phyloP scores from a whole-genome alignment of 768 basidiomycete species.

The Tremella yokohamensis region DNA sequence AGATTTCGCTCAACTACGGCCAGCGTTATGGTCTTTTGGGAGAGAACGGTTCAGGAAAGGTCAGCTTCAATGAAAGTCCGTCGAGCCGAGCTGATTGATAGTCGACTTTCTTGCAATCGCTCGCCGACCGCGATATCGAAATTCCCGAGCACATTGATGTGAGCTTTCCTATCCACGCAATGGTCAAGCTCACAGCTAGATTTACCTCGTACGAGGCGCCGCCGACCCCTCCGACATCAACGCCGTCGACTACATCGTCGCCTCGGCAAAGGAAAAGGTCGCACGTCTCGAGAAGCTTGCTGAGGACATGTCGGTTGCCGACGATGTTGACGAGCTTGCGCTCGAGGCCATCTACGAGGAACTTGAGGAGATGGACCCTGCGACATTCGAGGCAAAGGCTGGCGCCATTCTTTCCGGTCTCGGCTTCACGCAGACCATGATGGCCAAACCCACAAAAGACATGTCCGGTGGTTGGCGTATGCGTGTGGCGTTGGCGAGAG shows the following conservation, averaged over 20 bases:
- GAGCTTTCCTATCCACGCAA: conserved; percentile 15
- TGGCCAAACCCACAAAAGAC: conserved; percentile 94
- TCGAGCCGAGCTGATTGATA: conserved; percentile 45
- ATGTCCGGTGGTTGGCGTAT: conserved; percentile 99
- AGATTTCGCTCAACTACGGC: conserved; percentile 52
- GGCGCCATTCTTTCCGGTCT: conserved; percentile 96
- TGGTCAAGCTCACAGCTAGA: conserved; percentile 51
- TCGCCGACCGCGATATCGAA: conserved; percentile 90
- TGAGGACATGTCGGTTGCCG: conserved; percentile 86
- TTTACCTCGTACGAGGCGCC: conserved; percentile 93
- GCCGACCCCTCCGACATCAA: conserved; percentile 93
- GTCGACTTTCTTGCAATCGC: conserved; percentile 94
- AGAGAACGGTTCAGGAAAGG: conserved; percentile 99
- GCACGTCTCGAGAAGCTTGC: conserved; percentile 87
- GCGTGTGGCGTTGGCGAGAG: conserved; percentile 94
- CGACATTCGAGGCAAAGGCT: conserved; percentile 92
- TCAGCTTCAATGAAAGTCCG: conserved; percentile 52
- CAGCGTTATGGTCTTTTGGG: conserved; percentile 81
- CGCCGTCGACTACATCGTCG: conserved; percentile 94
- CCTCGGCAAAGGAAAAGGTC: conserved; percentile 87
- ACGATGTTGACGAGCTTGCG: conserved; percentile 79
- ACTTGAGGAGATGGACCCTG: conserved; percentile 93
- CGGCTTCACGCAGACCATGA: conserved; percentile 85
- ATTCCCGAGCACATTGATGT: conserved; percentile 90
- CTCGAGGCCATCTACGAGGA: conserved; percentile 90